These are phyloP conservation scores for Monosporascus cannonballus DNA, from an alignment of 2,329 filamentous ascomycete genomes.

Conservation along the genomic window DNA sequence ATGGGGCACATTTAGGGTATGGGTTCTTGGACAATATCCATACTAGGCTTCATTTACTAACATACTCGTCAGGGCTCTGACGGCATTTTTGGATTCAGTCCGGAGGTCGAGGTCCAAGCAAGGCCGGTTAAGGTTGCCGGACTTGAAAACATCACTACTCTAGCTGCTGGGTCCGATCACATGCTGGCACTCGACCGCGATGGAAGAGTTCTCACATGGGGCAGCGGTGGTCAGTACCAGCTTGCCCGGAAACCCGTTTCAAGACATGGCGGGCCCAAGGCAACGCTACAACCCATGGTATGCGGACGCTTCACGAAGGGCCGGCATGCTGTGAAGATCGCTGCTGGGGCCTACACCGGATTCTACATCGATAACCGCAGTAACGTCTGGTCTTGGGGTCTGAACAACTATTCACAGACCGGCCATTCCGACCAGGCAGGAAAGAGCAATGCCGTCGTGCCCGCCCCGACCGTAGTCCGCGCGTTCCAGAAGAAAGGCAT, in stretches of 20 bases:
- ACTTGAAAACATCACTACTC: conserved; percentile 56
- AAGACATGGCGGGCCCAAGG: conserved; percentile 17
- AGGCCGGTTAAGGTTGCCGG: conserved; percentile 43
- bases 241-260: conserved; percentile 57
- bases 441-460: conserved; percentile 64
- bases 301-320: conserved; percentile 37
- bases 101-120: conserved; percentile 41
- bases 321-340: conserved; percentile 44
- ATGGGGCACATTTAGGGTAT: conserved; percentile 72
- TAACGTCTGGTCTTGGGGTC: conserved; percentile 62
- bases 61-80: conserved; percentile 31
- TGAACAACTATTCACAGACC: conserved; percentile 68
- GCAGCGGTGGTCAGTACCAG: conserved; percentile 71
- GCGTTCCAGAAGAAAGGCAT: conserved; percentile 60
- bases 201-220: conserved; percentile 67
- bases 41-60: conserved; percentile 3
- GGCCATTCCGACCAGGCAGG: conserved; percentile 57
- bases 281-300: conserved; percentile 34
- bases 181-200: conserved; percentile 62
- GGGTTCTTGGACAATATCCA: neutral
- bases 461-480: conserved; percentile 63
- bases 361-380: conserved; percentile 64
- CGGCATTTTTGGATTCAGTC: conserved; percentile 57
- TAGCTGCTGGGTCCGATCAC: conserved; percentile 66
- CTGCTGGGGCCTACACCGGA: conserved; percentile 64